Evolutionary conservation across 2,329 filamentous ascomycete species (phyloP).

Genomic region (Sodiomyces alkalinus): DNA sequence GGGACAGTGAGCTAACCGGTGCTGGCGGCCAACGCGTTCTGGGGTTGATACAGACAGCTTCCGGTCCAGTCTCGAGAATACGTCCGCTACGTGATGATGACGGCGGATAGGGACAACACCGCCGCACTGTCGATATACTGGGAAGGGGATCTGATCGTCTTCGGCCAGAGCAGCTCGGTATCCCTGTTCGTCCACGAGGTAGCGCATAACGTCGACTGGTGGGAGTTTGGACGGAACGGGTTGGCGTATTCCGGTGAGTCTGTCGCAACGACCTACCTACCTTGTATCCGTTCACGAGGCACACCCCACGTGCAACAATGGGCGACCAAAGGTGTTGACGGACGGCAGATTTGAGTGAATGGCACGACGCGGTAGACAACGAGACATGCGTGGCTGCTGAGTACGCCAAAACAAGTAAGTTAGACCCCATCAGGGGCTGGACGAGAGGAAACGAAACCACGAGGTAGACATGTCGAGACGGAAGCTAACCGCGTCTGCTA

Average conservation of each 20-base stretch:
- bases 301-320: too few species aligned
- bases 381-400: neutral
- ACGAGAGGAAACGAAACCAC: too few species aligned
- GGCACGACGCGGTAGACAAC: neutral
- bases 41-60: too few species aligned
- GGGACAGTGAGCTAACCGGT: too few species aligned
- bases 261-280: too few species aligned
- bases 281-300: too few species aligned
- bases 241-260: constrained; percentile 1
- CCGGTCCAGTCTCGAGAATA: neutral
- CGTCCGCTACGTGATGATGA: neutral
- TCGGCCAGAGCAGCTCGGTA: neutral
- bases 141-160: neutral
- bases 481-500: too few species aligned
- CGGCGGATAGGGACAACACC: neutral
- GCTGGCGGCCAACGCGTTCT: too few species aligned
- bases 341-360: too few species aligned
- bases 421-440: too few species aligned
- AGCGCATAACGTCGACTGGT: constrained; percentile 1
- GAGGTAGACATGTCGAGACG: too few species aligned
- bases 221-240: neutral
- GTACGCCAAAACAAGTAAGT: constrained; percentile 1
- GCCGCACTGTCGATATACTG: neutral
- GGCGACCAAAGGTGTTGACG: too few species aligned
- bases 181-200: neutral